Base-by-base conservation (phyloP, 176 grass and related monocot species). In the Oryza rufipogon region DNA sequence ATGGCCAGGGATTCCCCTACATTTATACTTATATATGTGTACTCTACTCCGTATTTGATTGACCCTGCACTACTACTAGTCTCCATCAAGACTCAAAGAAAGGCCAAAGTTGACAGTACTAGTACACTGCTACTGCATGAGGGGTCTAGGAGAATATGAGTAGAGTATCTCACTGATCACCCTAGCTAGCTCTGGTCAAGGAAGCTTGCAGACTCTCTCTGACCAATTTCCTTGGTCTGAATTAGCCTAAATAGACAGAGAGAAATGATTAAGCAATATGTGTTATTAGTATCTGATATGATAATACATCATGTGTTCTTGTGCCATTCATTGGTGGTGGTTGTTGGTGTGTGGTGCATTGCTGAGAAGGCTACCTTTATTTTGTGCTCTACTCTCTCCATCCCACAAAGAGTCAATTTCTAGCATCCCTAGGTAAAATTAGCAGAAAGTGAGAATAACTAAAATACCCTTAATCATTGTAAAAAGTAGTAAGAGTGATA, bases 71-170 rank as follows among this genome's bases (percentile, higher is more conserved):
- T 9, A 42, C 20, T 10, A 23, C 58, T 63, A 81, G 86, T 86
- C 89, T 74, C 83, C 54, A 77, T 83, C 91, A 64, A 76, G 42
- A 44, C 42, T 44, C 42, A 44, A 44, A 44, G 42, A 44, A 70
- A 79, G 83, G 80, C 87, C 87, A 86, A 79, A 76, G 83, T 56
- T 60, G 82, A 86, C 70, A 84, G 81, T 89, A 30, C 46, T 19
- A 36, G 34, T 36, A 86, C 70, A 84, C 77, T 89, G n/a, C 38
- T 23, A 38, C 81, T 84, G 66, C 80, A 81, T 86, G 80, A 23
- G 75, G 83, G 61, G 16, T 79, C 74, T 68, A 70, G 68, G 75
- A 74, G 72, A 84, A 89, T 81, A 88, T 82, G 51, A 44, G 42
- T 76, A 7, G 51, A 44, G 42, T 76, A 7, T n/a, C 54, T 56